These are phyloP conservation scores for Puccinia coronata DNA, from an alignment of 1,284 basidiomycete species.

Conservation along the genomic window DNA sequence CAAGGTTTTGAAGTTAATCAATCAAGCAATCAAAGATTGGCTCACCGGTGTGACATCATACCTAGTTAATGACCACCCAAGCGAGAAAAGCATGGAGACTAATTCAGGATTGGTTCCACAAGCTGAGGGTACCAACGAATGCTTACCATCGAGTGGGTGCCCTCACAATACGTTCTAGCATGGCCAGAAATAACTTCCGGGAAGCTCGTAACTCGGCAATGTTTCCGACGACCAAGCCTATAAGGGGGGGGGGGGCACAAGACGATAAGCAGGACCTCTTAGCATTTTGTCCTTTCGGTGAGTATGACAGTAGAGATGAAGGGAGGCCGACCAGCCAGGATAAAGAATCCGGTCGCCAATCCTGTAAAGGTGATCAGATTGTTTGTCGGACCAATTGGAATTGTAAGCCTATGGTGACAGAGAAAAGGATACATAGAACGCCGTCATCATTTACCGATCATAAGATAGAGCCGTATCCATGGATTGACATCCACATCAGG, in stretches of 20 bases:
- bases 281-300: neutral
- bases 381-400: neutral
- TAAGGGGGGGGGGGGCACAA: neutral
- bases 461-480: constrained; percentile 39
- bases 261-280: too few relatives aligned
- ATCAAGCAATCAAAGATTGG: neutral
- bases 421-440: neutral
- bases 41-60: constrained; percentile 48
- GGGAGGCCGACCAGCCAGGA: constrained; percentile 24
- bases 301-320: neutral
- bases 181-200: constrained; percentile 40
- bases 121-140: neutral
- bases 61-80: neutral
- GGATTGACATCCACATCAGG: constrained; percentile 46
- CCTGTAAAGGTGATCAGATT: constrained; percentile 8
- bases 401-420: neutral
- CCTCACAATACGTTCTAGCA: constrained; percentile 63
- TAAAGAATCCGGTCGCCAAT: constrained; percentile 27
- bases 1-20: neutral
- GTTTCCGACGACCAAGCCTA: constrained; percentile 46
- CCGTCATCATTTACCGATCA: constrained; percentile 14
- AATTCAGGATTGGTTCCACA: neutral
- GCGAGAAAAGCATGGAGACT: neutral
- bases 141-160: constrained; percentile 46
- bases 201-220: constrained; percentile 40